phyloP scores from a whole-genome alignment of 495 filamentous ascomycete genomes.

The Tetracladium marchalianum region DNA sequence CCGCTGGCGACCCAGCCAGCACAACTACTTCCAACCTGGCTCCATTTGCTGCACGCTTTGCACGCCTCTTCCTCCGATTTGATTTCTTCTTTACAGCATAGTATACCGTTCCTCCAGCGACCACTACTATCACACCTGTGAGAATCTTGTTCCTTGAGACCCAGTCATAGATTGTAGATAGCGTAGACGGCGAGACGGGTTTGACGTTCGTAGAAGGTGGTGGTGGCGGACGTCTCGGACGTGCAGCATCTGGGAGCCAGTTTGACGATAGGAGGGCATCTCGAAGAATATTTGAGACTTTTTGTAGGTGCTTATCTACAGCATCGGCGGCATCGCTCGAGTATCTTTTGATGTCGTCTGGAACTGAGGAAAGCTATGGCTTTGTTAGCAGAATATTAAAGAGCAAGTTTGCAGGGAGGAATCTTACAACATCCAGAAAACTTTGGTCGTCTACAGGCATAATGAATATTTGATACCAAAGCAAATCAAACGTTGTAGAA shows the following conservation, averaged over 20 bases:
- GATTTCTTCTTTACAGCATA: slow-evolving; percentile 51
- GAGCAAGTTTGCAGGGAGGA: not conserved
- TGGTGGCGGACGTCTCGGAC: slow-evolving; percentile 42
- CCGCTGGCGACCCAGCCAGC: slow-evolving; percentile 69
- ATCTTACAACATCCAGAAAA: slow-evolving; percentile 50
- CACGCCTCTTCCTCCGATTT: slow-evolving; percentile 58
- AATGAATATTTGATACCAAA: slow-evolving; percentile 2
- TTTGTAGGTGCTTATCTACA: slow-evolving; percentile 67
- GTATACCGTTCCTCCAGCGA: slow-evolving; percentile 58
- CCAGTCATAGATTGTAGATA: slow-evolving; percentile 47
- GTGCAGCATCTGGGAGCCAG: slow-evolving; percentile 62
- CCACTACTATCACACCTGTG: slow-evolving; percentile 55
- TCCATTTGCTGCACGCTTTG: slow-evolving; percentile 70
- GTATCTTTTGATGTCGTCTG: slow-evolving; percentile 57
- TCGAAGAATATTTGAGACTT: slow-evolving; percentile 50
- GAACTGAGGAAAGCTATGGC: slow-evolving; percentile 58
- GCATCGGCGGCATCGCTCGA: slow-evolving; percentile 60
- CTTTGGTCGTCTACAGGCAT: slow-evolving; percentile 57
- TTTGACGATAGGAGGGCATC: slow-evolving; percentile 49
- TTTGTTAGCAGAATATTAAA: slow-evolving; percentile 3
- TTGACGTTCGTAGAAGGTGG: slow-evolving; percentile 18
- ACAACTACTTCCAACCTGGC: slow-evolving; percentile 83
- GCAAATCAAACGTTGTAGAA: slow-evolving; percentile 1
- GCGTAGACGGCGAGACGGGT: slow-evolving; percentile 30
- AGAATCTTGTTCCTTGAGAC: slow-evolving; percentile 56